Conservation (phyloP, 139 green algal genomes). For the Chlamydomonas asymmetrica region DNA sequence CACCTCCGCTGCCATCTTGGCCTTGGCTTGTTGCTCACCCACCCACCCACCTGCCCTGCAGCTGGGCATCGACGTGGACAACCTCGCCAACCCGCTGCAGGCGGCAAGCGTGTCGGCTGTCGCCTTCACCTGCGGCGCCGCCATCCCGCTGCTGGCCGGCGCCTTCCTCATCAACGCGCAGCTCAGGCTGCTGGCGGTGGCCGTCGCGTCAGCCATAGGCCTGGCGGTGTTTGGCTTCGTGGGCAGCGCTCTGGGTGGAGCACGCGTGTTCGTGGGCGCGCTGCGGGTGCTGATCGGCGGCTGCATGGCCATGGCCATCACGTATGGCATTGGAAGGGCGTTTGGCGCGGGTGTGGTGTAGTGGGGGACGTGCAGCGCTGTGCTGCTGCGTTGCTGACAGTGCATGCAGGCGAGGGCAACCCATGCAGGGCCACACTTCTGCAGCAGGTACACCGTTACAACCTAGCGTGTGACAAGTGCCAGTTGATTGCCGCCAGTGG, state of each 20-base stretch:
- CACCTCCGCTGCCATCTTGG: no score
- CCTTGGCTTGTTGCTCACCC: no score
- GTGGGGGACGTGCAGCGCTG: no score
- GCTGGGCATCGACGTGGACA: conserved; percentile 90
- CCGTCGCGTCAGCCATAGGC: conserved; percentile 37
- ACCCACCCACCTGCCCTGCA: no score
- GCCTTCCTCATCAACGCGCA: conserved; percentile 60
- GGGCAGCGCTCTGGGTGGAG: conserved; percentile 73
- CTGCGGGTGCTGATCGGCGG: conserved; percentile 79
- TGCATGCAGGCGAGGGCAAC: no score
- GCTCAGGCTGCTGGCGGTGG: conserved; percentile 50
- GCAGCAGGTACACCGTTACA: no score
- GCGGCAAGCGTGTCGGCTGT: conserved; percentile 5
- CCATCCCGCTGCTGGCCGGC: conserved; percentile 62
- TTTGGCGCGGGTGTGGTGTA: conserved; percentile 50
- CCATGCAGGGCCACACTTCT: no score
- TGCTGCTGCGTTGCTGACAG: no score
- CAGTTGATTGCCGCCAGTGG: no score
- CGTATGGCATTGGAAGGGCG: conserved; percentile 67
- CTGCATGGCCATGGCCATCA: conserved; percentile 78
- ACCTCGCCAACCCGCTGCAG: conserved; percentile 79
- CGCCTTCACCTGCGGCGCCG: conserved; percentile 47
- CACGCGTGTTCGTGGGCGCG: conserved; percentile 45
- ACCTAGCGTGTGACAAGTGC: no score
- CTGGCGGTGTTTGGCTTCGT: conserved; percentile 68